A percentile compares a stretch with the other conserved stretches of the same genome.
Conservation (phyloP, 208 protist species). For the Crithidia mellificae region DNA sequence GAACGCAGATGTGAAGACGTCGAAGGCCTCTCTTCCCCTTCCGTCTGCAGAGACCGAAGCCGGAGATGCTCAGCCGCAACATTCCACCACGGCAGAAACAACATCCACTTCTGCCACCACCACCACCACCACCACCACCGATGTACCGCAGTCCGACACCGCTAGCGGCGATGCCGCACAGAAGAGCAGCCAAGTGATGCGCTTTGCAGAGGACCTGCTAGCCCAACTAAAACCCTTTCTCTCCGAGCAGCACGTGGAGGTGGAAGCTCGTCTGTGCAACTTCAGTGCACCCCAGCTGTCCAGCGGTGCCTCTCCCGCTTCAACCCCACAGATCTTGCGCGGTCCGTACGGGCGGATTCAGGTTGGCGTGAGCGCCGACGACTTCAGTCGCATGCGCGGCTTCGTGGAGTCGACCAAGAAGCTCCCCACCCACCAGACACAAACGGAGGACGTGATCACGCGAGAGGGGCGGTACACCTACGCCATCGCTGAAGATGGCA, state of each 20-base stretch:
- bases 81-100: too few relatives aligned
- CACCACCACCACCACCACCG: too few relatives aligned
- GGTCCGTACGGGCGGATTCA: slow-evolving; percentile 16
- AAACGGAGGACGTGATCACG: slow-evolving; percentile 60
- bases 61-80: too few relatives aligned
- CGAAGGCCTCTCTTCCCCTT: too few relatives aligned
- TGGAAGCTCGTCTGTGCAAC: slow-evolving; percentile 70
- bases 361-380: slow-evolving; percentile 38
- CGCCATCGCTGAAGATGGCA: slow-evolving; percentile 29
- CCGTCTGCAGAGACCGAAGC: too few relatives aligned
- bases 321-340: slow-evolving; percentile 4
- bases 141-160: not conserved
- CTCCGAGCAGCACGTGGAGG: slow-evolving; percentile 44
- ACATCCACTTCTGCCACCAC: too few relatives aligned
- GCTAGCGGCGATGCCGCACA: too few relatives aligned
- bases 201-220: slow-evolving; percentile 32
- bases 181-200: not conserved
- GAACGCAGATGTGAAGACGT: too few relatives aligned
- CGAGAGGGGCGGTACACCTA: slow-evolving; percentile 57
- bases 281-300: slow-evolving; percentile 18
- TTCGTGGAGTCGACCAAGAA: slow-evolving; percentile 22
- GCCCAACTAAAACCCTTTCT: slow-evolving; percentile 30
- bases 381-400: slow-evolving; percentile 45
- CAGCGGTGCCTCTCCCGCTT: not conserved
- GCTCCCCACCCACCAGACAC: slow-evolving; percentile 10